Evolutionary conservation across 352 stramenopile genomes (phyloP).

Genomic region (Aphanomyces cochlioides): DNA sequence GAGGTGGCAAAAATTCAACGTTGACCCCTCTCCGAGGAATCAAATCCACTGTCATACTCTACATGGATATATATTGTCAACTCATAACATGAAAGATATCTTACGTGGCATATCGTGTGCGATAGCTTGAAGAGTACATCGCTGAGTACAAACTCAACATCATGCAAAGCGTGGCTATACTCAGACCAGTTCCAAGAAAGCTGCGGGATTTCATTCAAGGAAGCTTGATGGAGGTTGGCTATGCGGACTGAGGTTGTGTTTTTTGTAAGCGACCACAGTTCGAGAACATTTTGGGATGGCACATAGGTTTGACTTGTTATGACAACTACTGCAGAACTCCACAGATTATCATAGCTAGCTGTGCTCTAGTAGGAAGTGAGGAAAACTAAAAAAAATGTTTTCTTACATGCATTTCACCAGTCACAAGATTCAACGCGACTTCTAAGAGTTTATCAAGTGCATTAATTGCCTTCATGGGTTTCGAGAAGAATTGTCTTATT

Average conservation of each 20-base stretch:
- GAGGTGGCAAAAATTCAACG: not conserved
- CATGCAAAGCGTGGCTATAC: not conserved
- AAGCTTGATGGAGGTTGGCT: too few relatives aligned
- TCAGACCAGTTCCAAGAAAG: not conserved
- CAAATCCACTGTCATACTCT: not conserved
- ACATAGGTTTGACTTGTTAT: not conserved
- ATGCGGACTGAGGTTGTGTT: too few relatives aligned
- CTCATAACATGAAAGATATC: not conserved
- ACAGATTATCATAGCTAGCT: not conserved
- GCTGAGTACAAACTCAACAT: conserved; percentile 5
- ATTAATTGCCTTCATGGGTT: not conserved
- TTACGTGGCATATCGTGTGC: conserved; percentile 8
- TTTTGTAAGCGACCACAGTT: too few relatives aligned
- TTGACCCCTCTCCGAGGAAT: not conserved
- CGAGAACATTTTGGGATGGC: too few relatives aligned
- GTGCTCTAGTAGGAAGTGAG: not conserved
- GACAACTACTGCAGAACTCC: not conserved
- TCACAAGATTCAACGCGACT: not conserved
- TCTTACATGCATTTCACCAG: not conserved
- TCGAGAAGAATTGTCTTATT: not conserved
- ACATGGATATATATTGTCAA: not conserved
- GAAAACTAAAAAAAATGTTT: too few relatives aligned
- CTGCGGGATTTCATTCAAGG: too few relatives aligned
- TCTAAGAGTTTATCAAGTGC: not conserved
- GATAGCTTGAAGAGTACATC: not conserved